phyloP scores from a whole-genome alignment of 208 protist genomes.

The Endotrypanum monterogeii region DNA sequence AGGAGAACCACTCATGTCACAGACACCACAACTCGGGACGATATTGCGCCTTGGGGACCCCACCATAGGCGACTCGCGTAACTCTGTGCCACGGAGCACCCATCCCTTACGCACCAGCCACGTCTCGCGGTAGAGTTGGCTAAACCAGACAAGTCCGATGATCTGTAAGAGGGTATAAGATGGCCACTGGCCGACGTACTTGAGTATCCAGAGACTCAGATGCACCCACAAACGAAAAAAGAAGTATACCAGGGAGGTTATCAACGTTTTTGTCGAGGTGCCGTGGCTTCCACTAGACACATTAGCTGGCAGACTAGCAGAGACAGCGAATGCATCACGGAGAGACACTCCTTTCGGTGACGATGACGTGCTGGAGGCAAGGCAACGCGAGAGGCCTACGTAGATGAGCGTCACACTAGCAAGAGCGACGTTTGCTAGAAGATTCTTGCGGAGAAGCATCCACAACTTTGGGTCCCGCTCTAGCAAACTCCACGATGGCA shows the following conservation, averaged over 20 bases:
- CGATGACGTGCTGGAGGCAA: constrained; percentile 5
- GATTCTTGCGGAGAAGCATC: constrained; percentile 41
- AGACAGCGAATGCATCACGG: not conserved
- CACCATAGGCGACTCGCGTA: constrained; percentile 13
- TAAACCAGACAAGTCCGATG: constrained; percentile 46
- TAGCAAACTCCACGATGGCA: constrained; percentile 39
- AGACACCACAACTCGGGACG: not conserved
- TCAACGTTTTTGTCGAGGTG: not conserved
- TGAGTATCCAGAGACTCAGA: constrained; percentile 28
- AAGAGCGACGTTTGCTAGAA: constrained; percentile 33
- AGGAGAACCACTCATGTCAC: not conserved
- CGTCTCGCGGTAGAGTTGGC: constrained; percentile 41
- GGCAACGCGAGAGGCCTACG: constrained; percentile 11
- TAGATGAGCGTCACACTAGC: constrained; percentile 24
- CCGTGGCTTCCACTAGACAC: not conserved
- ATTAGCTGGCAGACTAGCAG: not conserved
- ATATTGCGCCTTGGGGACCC: not conserved
- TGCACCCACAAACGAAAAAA: constrained; percentile 22
- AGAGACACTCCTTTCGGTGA: too few relatives aligned
- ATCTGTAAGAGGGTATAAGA: constrained; percentile 44
- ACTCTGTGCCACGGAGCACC: constrained; percentile 30
- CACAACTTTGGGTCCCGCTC: constrained; percentile 45
- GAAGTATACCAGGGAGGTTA: not conserved
- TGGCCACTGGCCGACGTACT: constrained; percentile 42
- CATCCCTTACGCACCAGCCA: constrained; percentile 47